These are phyloP conservation scores for Jatropha multifida DNA, from an alignment of 441 rosid genomes.

Conservation along the genomic window DNA sequence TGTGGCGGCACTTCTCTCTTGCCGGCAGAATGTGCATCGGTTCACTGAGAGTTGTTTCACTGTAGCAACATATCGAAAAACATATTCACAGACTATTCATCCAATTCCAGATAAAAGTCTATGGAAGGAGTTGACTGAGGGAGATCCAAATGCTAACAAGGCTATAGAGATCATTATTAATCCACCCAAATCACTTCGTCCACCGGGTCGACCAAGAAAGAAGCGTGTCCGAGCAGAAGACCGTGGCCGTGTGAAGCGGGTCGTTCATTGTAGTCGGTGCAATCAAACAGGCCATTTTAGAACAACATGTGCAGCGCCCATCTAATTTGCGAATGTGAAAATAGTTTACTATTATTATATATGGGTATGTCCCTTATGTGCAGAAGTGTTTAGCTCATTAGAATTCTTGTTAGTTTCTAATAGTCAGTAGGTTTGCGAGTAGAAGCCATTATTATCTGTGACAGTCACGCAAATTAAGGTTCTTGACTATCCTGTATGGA, in stretches of 20 bases:
- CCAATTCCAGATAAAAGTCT: slow-evolving; percentile 90
- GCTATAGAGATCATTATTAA: slow-evolving; percentile 47
- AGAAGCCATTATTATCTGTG: slow-evolving; percentile 21
- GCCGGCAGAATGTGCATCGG: slow-evolving; percentile 96
- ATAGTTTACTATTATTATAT: slow-evolving; percentile 11
- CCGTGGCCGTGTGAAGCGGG: slow-evolving; percentile 79
- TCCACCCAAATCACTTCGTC: slow-evolving; percentile 89
- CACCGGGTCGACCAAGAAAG: slow-evolving; percentile 93
- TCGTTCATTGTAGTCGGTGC: slow-evolving; percentile 97
- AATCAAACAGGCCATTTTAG: slow-evolving; percentile 98
- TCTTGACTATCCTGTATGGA: slow-evolving; percentile 12
- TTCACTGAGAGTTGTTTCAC: slow-evolving; percentile 97
- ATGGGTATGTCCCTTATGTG: slow-evolving; percentile 24
- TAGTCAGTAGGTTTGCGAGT: slow-evolving; percentile 29
- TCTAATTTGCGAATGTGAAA: slow-evolving; percentile 36
- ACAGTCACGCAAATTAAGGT: slow-evolving; percentile 12
- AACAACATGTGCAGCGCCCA: slow-evolving; percentile 96
- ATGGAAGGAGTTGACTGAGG: slow-evolving; percentile 79
- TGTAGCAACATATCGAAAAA: slow-evolving; percentile 86
- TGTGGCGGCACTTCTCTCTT: slow-evolving; percentile 92
- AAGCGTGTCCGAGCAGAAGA: slow-evolving; percentile 90
- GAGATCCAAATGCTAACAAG: slow-evolving; percentile 51
- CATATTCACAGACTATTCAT: slow-evolving; percentile 93
- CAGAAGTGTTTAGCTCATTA: slow-evolving; percentile 19
- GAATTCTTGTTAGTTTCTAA: slow-evolving; percentile 18